Base-by-base conservation (phyloP, 2,329 filamentous ascomycete species). In the Aspergillus sp. region DNA sequence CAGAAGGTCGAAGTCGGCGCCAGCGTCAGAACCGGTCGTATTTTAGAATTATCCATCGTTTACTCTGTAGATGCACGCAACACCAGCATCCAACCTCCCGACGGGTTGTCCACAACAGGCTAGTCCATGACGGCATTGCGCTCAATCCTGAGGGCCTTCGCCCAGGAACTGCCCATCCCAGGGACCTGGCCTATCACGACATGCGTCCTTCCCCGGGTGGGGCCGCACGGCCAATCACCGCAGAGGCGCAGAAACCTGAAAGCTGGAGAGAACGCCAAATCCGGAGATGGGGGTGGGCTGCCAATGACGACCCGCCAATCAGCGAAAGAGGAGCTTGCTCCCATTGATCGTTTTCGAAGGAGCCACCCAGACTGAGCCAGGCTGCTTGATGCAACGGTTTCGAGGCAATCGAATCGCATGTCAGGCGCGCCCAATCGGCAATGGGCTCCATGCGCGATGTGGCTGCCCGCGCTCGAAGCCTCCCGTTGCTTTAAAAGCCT, bases 91-190 rank as follows among this genome's bases (percentile, higher is more conserved):
- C 27, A 19, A 47, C 37, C 34, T 40, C 27, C 50, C 62, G 27
- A 9, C 64, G 64, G 64, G 34, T 61, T 66, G 22, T 57, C 62
- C 59, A 62, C 27, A 64, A 60, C 19, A 45, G 57, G 62, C 37
- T 63, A 64, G 61, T 42, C 40, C 15, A 63, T 63, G 61, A 64
- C 57, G 56, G 57, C 58, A 61, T 61, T 27, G 30, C 20, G 20
- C 12, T 34, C 15, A 12, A 41, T 19, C 15, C 41, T 39, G 12
- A 7, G n/a, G 22, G 50, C 42, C 15, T 46, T 37, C 45, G 50
- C 50, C 42, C 50, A 46, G 22, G 17, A 12, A 48, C 53, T 44
- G 34, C 54, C 48, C 24, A 53, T 61, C 56, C 13, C 40, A 33
- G n/a, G 39, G 19, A 22, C 40, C 24, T 7, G 30, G n/a, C 42